A percentile compares a stretch with the other conserved stretches of the same genome.
Evolutionary conservation across 2,329 filamentous ascomycete species (phyloP).

Genomic region (Didymella keratinophila): DNA sequence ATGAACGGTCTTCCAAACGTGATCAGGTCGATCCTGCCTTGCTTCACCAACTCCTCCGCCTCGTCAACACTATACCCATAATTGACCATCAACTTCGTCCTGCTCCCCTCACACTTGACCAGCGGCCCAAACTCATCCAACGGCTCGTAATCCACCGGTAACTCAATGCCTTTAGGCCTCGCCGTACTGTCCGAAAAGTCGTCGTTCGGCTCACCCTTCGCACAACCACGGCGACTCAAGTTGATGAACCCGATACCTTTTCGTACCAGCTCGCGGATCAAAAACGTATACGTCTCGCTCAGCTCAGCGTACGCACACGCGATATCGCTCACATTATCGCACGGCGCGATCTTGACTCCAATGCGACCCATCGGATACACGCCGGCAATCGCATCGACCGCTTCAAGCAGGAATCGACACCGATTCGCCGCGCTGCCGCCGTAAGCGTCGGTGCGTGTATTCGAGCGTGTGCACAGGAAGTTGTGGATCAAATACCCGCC

Average conservation of each 20-base stretch:
- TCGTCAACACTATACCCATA: constrained; percentile 35
- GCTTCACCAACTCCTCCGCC: constrained; percentile 25
- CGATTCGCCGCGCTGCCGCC: constrained; percentile 44
- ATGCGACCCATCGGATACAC: constrained; percentile 30
- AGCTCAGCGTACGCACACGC: constrained; percentile 15
- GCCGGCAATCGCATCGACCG: constrained; percentile 37
- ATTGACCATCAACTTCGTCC: constrained; percentile 36
- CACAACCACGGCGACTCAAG: constrained; percentile 14
- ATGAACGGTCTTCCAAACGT: constrained; percentile 35
- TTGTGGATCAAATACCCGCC: constrained; percentile 27
- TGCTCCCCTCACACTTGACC: constrained; percentile 38
- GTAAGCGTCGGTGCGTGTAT: constrained; percentile 43
- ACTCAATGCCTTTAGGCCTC: constrained; percentile 13
- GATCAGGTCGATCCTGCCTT: constrained; percentile 32
- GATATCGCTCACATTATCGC: constrained; percentile 28
- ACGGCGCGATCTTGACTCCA: constrained; percentile 41
- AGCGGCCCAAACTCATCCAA: constrained; percentile 32
- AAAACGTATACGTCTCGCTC: constrained; percentile 18
- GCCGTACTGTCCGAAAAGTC: constrained; percentile 12
- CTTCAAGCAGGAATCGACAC: constrained; percentile 44
- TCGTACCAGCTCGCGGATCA: constrained; percentile 14
- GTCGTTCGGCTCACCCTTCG: not conserved
- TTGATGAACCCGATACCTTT: constrained; percentile 13
- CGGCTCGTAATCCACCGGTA: constrained; percentile 29
- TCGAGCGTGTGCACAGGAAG: constrained; percentile 28